Conservation (phyloP, 306 rosid genomes). For the Luffa acutangula region DNA sequence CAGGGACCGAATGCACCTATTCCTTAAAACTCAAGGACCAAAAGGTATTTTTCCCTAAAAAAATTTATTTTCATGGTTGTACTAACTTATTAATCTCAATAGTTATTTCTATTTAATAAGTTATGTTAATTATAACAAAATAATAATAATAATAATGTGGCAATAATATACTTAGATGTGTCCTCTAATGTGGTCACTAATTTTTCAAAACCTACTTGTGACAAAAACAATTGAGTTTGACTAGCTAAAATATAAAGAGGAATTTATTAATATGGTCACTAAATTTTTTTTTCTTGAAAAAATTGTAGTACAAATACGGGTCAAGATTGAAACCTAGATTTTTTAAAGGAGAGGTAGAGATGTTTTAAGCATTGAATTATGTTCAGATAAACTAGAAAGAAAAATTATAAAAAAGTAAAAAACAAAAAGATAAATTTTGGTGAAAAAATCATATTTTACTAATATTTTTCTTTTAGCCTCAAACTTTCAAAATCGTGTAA, state of each 20-base stretch:
- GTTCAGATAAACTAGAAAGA: too few species aligned
- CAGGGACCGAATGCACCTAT: too few species aligned
- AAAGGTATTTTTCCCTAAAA: too few species aligned
- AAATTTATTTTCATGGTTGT: too few species aligned
- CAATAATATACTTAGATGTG: not conserved
- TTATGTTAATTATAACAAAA: too few species aligned
- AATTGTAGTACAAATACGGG: not conserved
- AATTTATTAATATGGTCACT: too few species aligned
- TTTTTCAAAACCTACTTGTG: not conserved
- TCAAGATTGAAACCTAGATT: too few species aligned
- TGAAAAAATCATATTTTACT: not conserved
- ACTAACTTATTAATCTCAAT: not conserved
- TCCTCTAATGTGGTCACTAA: not conserved
- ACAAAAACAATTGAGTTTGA: not conserved
- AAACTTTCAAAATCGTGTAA: not conserved
- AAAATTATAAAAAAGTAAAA: not conserved
- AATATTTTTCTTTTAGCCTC: not conserved
- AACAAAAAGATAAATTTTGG: too few species aligned
- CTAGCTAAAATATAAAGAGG: not conserved
- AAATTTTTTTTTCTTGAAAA: too few species aligned
- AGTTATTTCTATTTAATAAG: not conserved
- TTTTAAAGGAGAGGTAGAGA: not conserved
- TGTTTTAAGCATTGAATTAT: not conserved
- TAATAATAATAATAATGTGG: too few species aligned
- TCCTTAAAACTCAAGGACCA: too few species aligned